Evolutionary conservation across 768 basidiomycete species (phyloP).

Genomic region (Pulveroboletus sp.): DNA sequence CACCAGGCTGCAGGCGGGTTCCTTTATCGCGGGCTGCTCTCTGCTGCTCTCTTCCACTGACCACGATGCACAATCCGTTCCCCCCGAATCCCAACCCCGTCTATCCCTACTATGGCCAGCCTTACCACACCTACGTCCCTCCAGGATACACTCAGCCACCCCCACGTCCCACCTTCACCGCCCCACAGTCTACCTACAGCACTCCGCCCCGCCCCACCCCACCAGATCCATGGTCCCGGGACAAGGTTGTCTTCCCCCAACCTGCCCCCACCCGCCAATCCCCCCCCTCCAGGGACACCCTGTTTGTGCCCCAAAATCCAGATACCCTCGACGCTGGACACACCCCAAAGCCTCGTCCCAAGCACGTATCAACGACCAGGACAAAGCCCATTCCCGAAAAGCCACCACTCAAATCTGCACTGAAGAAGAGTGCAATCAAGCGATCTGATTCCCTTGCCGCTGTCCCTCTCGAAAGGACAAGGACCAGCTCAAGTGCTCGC

Average conservation of each 20-base stretch:
- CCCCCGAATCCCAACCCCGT: slow-evolving; percentile 36
- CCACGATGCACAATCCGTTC: slow-evolving; percentile 30
- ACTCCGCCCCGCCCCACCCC: slow-evolving; percentile 31
- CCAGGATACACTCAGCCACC: slow-evolving; percentile 25
- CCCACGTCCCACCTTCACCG: slow-evolving; percentile 13
- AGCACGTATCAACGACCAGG: slow-evolving; percentile 33
- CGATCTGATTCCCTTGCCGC: slow-evolving; percentile 22
- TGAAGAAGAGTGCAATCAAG: slow-evolving; percentile 44
- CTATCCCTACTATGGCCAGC: slow-evolving; percentile 45
- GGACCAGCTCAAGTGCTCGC: slow-evolving; percentile 39
- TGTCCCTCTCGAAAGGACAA: slow-evolving; percentile 33
- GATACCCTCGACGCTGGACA: slow-evolving; percentile 16
- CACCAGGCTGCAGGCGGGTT: slow-evolving; percentile 10
- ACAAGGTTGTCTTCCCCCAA: slow-evolving; percentile 31
- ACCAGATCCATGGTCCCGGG: slow-evolving; percentile 31
- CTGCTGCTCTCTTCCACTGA: not conserved
- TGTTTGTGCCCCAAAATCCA: slow-evolving; percentile 26
- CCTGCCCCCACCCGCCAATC: slow-evolving; percentile 17
- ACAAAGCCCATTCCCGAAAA: slow-evolving; percentile 23
- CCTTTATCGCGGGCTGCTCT: slow-evolving; percentile 12
- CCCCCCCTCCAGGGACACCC: slow-evolving; percentile 14
- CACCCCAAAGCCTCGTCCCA: slow-evolving; percentile 29
- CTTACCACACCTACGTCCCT: slow-evolving; percentile 35
- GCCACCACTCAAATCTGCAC: slow-evolving; percentile 49
- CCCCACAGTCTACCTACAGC: slow-evolving; percentile 12